Conservation (phyloP, 345 rosid species). For the Boechera divaricarpa region DNA sequence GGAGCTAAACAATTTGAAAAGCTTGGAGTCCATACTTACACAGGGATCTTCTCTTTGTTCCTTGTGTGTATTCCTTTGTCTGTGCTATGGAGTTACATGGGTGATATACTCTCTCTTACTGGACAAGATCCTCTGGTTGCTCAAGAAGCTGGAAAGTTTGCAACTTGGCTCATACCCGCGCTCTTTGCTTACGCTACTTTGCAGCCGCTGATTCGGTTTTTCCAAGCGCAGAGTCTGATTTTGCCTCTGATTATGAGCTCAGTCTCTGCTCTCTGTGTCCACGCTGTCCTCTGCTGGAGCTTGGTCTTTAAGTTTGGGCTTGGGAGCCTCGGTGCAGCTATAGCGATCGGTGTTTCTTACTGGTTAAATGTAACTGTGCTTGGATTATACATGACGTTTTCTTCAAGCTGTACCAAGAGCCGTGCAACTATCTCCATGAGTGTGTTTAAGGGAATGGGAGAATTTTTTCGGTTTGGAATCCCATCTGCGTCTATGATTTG, state of each 20-base stretch:
- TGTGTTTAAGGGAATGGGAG: conserved; percentile 54
- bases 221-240: conserved; percentile 64
- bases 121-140: conserved; percentile 73
- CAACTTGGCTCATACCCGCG: conserved; percentile 63
- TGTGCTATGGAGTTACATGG: conserved; percentile 62
- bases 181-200: conserved; percentile 63
- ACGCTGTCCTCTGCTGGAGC: conserved; percentile 61
- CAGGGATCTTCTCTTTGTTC: conserved; percentile 55
- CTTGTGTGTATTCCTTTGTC: conserved; percentile 62
- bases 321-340: conserved; percentile 57
- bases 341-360: conserved; percentile 53
- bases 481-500: conserved; percentile 78
- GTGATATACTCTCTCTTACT: conserved; percentile 50
- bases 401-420: conserved; percentile 55
- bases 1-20: conserved; percentile 70
- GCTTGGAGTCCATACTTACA: conserved; percentile 63
- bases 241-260: conserved; percentile 64
- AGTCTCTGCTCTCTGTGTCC: conserved; percentile 49
- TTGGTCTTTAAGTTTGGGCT: conserved; percentile 60
- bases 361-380: conserved; percentile 64
- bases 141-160: conserved; percentile 57
- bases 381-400: conserved; percentile 55
- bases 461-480: conserved; percentile 70
- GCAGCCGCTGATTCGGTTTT: conserved; percentile 63
- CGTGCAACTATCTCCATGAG: conserved; percentile 52